Evolutionary conservation across 1,284 basidiomycete species (phyloP).

Genomic region (Papiliotrema terrestris): DNA sequence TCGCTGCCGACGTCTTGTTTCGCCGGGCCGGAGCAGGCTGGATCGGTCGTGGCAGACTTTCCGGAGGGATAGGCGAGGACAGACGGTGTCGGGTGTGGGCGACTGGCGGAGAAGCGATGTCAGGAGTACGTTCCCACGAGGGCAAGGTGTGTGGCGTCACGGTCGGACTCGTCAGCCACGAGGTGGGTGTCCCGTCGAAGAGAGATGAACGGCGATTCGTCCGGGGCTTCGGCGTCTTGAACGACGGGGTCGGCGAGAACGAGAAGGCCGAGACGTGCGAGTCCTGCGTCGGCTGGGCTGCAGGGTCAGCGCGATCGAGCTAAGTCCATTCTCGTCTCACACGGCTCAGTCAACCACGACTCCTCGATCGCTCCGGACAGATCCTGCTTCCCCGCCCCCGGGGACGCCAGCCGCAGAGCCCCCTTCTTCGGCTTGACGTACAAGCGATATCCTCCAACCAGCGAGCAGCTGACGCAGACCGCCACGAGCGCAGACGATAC

Average conservation of each 20-base stretch:
- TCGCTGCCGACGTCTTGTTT: slow-evolving; percentile 4
- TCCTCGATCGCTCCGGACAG: neutral
- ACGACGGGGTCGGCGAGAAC: slow-evolving; percentile 13
- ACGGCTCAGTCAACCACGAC: slow-evolving; percentile 28
- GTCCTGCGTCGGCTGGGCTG: slow-evolving; percentile 11
- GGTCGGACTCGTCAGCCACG: slow-evolving; percentile 31
- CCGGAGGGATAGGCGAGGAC: slow-evolving; percentile 1
- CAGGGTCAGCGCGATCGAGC: neutral
- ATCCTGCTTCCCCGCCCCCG: slow-evolving; percentile 7
- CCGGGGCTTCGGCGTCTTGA: slow-evolving; percentile 2
- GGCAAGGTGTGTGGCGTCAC: slow-evolving; percentile 24
- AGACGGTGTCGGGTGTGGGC: slow-evolving; percentile 14
- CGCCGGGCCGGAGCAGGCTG: neutral
- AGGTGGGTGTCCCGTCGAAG: slow-evolving; percentile 14
- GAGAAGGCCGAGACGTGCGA: slow-evolving; percentile 23
- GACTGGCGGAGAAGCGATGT: slow-evolving; percentile 8
- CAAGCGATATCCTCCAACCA: neutral
- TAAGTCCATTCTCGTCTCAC: slow-evolving; percentile 13
- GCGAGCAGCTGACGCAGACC: slow-evolving; percentile 9
- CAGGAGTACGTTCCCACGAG: slow-evolving; percentile 20
- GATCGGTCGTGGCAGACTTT: slow-evolving; percentile 8
- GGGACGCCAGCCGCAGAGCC: neutral
- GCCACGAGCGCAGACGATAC: slow-evolving; percentile 10
- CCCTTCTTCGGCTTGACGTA: neutral
- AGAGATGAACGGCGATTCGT: neutral